Evolutionary conservation across 768 basidiomycete species (phyloP).

Genomic region (Pleurotus sapidus): DNA sequence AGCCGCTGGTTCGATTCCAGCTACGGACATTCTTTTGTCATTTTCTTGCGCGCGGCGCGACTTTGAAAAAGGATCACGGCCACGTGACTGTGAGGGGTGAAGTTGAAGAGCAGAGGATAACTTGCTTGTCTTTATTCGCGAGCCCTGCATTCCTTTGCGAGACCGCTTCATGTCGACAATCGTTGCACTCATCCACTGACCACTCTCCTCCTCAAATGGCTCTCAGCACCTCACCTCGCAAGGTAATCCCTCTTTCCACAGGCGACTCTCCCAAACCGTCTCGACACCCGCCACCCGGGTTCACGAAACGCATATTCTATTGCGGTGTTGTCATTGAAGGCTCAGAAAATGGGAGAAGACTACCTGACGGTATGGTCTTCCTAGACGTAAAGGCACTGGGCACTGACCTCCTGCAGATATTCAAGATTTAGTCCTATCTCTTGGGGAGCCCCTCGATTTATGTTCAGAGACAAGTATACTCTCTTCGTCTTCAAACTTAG

Average conservation of each 20-base stretch:
- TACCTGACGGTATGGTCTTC: constrained; percentile 55
- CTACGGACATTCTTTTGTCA: constrained; percentile 11
- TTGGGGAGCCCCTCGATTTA: constrained; percentile 64
- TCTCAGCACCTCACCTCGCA: constrained; percentile 67
- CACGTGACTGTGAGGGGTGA: not conserved
- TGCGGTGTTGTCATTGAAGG: constrained; percentile 90
- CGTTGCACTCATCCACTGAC: constrained; percentile 8
- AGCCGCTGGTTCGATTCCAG: constrained; percentile 16
- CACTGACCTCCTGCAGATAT: constrained; percentile 48
- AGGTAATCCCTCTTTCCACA: constrained; percentile 67
- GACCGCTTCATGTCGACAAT: constrained; percentile 6
- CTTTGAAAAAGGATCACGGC: not conserved
- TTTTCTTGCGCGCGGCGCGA: not conserved
- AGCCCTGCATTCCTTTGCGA: not conserved
- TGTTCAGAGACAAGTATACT: constrained; percentile 47
- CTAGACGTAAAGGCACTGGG: no score
- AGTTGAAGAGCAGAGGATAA: not conserved
- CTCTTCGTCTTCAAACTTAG: constrained; percentile 37
- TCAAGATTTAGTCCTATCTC: constrained; percentile 72
- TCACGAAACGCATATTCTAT: constrained; percentile 83
- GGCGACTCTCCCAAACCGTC: constrained; percentile 54
- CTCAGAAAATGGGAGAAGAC: constrained; percentile 64
- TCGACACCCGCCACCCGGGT: constrained; percentile 33
- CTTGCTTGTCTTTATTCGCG: not conserved
- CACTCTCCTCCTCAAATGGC: constrained; percentile 42